These are phyloP conservation scores for Phytophthora quininea DNA, from an alignment of 352 stramenopile species.

Conservation along the genomic window DNA sequence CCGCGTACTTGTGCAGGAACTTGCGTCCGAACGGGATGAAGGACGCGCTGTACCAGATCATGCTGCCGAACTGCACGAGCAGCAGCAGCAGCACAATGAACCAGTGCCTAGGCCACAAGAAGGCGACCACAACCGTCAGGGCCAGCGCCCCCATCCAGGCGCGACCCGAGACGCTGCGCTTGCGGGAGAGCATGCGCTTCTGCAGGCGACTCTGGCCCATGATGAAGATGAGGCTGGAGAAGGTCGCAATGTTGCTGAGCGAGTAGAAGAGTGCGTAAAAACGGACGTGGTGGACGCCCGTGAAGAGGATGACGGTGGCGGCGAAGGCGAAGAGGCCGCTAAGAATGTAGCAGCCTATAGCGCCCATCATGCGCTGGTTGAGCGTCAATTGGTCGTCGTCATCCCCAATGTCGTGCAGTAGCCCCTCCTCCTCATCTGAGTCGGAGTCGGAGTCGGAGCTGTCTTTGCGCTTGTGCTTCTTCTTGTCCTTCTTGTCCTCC, in stretches of 20 bases:
- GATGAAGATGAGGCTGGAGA: conserved; percentile 52
- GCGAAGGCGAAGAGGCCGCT: conserved; percentile 41
- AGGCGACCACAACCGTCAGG: conserved; percentile 48
- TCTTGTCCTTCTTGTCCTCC: conserved; percentile 25
- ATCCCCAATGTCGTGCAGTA: conserved; percentile 42
- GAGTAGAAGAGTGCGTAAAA: conserved; percentile 52
- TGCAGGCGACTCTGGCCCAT: conserved; percentile 44
- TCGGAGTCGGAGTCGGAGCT: conserved; percentile 45
- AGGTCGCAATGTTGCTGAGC: conserved; percentile 49
- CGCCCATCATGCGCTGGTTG: conserved; percentile 42
- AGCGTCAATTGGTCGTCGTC: conserved; percentile 48
- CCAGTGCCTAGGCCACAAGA: conserved; percentile 49
- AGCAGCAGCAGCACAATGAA: conserved; percentile 60
- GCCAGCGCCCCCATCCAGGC: conserved; percentile 52
- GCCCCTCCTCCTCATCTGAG: conserved; percentile 45
- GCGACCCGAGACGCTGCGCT: conserved; percentile 34
- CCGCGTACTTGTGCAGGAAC: conserved; percentile 51
- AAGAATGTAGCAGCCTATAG: conserved; percentile 44
- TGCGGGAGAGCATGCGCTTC: conserved; percentile 49
- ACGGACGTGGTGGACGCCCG: conserved; percentile 45
- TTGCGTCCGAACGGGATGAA: conserved; percentile 59
- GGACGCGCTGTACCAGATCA: conserved; percentile 65
- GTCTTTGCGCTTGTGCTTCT: conserved; percentile 38
- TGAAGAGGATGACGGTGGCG: conserved; percentile 43
- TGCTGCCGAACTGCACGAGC: conserved; percentile 53